Conservation (phyloP, 164 flowering plant genomes). For the Nelumbo lutea region DNA sequence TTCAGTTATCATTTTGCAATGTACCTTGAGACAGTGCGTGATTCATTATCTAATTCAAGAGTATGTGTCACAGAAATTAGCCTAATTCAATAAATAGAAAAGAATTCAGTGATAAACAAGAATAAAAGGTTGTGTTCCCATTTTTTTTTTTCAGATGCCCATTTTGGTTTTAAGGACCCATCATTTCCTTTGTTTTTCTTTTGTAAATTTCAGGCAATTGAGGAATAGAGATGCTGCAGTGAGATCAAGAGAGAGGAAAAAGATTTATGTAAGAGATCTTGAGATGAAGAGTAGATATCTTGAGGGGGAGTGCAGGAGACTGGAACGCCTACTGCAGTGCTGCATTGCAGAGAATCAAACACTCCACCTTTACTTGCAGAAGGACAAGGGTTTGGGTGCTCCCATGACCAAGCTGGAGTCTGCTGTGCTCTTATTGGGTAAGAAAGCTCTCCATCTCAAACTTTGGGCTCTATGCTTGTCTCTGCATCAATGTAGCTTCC, state of each 20-base stretch:
- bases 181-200: neutral
- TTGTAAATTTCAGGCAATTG: constrained; percentile 53
- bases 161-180: neutral
- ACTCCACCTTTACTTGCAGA: constrained; percentile 53
- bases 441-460: constrained; percentile 3
- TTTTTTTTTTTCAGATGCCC: neutral
- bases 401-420: constrained; percentile 93
- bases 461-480: neutral
- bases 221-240: constrained; percentile 90
- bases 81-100: no score
- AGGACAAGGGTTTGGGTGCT: constrained; percentile 41
- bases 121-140: neutral
- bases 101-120: neutral
- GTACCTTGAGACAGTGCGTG: no score
- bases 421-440: constrained; percentile 99
- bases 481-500: neutral
- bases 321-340: constrained; percentile 63
- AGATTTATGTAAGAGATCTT: constrained; percentile 67
- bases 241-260: constrained; percentile 92
- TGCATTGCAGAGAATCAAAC: constrained; percentile 71
- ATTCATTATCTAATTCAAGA: neutral
- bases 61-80: no score
- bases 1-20: no score
- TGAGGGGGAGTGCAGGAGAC: constrained; percentile 77
- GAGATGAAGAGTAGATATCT: constrained; percentile 78